Base-by-base conservation (phyloP, 2,329 filamentous ascomycete species). In the Xylariales sp. region DNA sequence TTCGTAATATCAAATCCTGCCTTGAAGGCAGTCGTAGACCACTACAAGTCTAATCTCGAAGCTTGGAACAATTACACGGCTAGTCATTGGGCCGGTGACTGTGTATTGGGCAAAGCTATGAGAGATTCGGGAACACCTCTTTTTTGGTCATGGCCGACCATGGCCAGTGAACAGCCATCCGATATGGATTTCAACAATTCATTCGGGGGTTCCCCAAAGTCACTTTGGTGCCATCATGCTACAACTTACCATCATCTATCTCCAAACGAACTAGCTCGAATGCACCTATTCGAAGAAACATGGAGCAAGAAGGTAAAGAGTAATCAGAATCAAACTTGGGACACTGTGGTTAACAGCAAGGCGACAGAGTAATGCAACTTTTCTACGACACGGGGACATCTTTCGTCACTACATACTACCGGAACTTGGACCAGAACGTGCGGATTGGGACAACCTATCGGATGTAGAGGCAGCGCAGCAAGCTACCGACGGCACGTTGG, bases 1-100 rank as follows among this genome's bases (percentile, higher is more conserved):
- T 73, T 77, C 48, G 60, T 72, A 20, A 50, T 79, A 20, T 78
- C 74, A 0, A 64, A 66, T 3, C 59, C 68, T 4, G 73, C 72
- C 3, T 63, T 78, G 60, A 58, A 63, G 38, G 62, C 54, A 39
- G 62, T 66, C 3, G 61, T 65, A 1, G 57, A 66, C 8, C 63
- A 69, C 25, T 73, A 71, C 43, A 54, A 58, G 1, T 47, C 55
- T 5, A 61, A 70, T 37, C 54, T 66, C 2, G 51, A 62, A 14
- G 63, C 64, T 21, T 65, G 71, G 51, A 64, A 74, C 45, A 54
- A 62, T 2, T 67, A 63, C 43, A 74, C 73, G 0, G 58, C 57
- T n/a, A 46, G 52, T 22, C 67, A 74, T 47, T 70, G 66, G 61
- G 71, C 71, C 0, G 71, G 70, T 2, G 71, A 74, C 41, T 71